These are phyloP conservation scores for Ceratocystis alfenasii DNA, from an alignment of 2,329 filamentous ascomycete genomes.

Conservation along the genomic window DNA sequence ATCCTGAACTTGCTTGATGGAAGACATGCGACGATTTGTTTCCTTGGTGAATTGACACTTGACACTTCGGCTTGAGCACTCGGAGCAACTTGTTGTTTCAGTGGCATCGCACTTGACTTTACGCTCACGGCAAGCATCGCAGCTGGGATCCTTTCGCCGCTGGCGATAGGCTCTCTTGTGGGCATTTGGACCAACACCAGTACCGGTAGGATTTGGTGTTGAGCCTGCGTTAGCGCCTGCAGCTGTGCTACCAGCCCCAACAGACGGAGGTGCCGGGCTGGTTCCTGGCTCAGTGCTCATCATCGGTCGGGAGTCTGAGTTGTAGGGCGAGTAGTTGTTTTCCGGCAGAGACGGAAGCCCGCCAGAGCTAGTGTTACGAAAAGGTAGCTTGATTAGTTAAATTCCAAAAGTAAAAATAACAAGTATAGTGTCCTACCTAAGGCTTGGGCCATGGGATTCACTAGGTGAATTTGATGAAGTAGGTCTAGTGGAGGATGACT, in stretches of 20 bases:
- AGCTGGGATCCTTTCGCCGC: conserved; percentile 89
- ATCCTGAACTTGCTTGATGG: conserved; percentile 97
- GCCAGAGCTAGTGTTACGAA: background rate
- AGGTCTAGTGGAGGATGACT: conserved; percentile 17
- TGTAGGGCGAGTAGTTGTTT: conserved; percentile 16
- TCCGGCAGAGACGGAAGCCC: conserved; percentile 12
- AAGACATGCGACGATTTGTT: conserved; percentile 96
- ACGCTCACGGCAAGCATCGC: conserved; percentile 84
- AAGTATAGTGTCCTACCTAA: conserved; percentile 13
- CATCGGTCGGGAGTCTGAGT: conserved; percentile 15
- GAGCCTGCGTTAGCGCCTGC: background rate
- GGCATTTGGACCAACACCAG: conserved; percentile 27
- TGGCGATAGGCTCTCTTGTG: conserved; percentile 94
- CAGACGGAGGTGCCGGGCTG: conserved; percentile 18
- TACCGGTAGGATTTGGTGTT: background rate
- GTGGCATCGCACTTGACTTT: conserved; percentile 90
- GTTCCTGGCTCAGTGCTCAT: conserved; percentile 18
- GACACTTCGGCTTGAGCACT: conserved; percentile 91
- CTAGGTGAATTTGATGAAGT: conserved; percentile 16
- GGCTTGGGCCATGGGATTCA: conserved; percentile 18
- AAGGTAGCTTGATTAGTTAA: background rate
- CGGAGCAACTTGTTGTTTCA: conserved; percentile 89
- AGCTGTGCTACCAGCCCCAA: conserved; percentile 5
- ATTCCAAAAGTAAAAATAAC: background rate
- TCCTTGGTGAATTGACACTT: conserved; percentile 99